Evolutionary conservation across 495 filamentous ascomycete species (phyloP), one percentile per base, ranked within the genome.

Genomic region (Podospora pseudopauciseta): DNA sequence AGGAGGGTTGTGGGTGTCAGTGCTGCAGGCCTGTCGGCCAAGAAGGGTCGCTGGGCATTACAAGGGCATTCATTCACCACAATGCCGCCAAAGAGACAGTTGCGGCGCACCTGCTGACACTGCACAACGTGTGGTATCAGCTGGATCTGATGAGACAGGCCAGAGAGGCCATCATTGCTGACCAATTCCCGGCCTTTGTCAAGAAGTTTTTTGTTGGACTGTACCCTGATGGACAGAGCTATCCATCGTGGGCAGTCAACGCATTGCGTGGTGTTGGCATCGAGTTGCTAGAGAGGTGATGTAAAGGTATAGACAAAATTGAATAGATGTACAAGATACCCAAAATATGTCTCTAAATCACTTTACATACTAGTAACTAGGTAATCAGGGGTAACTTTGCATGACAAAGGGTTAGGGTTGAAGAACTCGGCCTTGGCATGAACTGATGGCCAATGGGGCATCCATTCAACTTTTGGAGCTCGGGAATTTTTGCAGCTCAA

Each of bases 121-220:
- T 97, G 70, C 95, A 99, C 79, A 98, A 99, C 76, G 92, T 98
- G 27, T 91, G 92, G 75, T 96, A 94, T 73, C 86, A 96, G 70
- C 83, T 99, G 30, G 83, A 86, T 60, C 78, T 99, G 70, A 97
- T 98, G 94, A 80, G 82, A 15, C 79, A 82, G 56, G 88, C 87
- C 2, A 84, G 93, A 67, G 80, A 90, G 65, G 90, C 95, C 28
- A 94, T 99, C 73, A 76, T 97, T 11, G 90, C 91, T 61, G 93
- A 96, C 76, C 77, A 83, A 63, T 97, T 89, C 79, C 93, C 94
- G 16, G 85, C 80, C 5, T 98, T 96, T 74, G 68, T 97, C 63
- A 88, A 80, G 69, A 76, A 86, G 39, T 97, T 94, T 79, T 98
- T 97, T 79, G 79, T 69, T 1, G 84, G 86, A 55, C 78, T 92